Conservation (phyloP, 768 basidiomycete species). For the Lactarius deliciosus region DNA sequence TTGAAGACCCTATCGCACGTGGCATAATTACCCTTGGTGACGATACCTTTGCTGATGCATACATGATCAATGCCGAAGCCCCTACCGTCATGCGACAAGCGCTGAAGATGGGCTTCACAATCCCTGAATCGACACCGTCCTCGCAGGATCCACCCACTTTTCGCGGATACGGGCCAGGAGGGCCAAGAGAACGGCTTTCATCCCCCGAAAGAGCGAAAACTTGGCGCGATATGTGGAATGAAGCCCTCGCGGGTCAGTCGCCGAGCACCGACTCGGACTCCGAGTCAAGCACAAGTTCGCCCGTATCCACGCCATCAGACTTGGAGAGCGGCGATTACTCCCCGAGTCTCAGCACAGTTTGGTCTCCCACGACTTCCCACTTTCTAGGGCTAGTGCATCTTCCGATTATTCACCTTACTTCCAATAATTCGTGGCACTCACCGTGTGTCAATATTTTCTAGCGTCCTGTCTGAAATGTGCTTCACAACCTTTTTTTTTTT, state of each 20-base stretch:
- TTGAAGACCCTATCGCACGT: constrained; percentile 23
- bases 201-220: not conserved
- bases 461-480: not conserved
- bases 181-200: not conserved
- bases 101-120: constrained; percentile 11
- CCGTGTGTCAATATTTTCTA: not conserved
- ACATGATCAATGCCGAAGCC: constrained; percentile 26
- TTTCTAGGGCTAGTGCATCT: not conserved
- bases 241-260: constrained; percentile 13
- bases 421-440: not conserved
- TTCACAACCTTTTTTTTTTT: no score
- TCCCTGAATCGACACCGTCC: not conserved
- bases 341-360: not conserved
- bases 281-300: not conserved
- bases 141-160: constrained; percentile 28
- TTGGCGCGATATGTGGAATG: constrained; percentile 25
- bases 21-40: constrained; percentile 27
- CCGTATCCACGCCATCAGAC: not conserved
- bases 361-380: not conserved
- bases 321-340: not conserved
- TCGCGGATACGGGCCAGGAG: constrained; percentile 17
- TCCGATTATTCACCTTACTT: not conserved
- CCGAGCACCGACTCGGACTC: not conserved
- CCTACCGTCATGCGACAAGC: constrained; percentile 5
- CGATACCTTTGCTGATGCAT: constrained; percentile 23